Base-by-base conservation (phyloP, 129 eudicot genomes). In the Flaveria ramosissima region DNA sequence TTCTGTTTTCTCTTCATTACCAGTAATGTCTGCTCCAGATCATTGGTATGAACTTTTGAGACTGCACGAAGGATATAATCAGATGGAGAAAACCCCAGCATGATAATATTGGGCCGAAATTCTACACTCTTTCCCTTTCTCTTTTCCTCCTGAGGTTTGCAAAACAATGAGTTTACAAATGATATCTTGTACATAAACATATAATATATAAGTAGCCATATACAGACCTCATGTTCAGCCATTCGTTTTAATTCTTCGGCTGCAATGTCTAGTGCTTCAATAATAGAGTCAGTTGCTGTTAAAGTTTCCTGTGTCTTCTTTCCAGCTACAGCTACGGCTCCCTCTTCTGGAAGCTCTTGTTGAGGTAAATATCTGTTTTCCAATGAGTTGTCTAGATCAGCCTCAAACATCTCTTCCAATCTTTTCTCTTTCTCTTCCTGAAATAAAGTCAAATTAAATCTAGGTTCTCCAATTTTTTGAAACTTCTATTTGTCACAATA, bases 341-440 rank as follows among this genome's bases (percentile, higher is more conserved):
- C 99, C 73, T 95, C 96, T 71, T 91, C 97, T 16, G 97, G 97
- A 53, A 95, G 72, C 77, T 91, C 96, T 86, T 91, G 96, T 75
- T 95, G 89, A 14, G 96, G 90, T 13, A 77, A 87, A 83, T 89
- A 78, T 71, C 87, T 83, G 76, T 83, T 83, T 71, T 89, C 98
- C 73, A 88, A 82, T 23, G 91, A 51, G 73, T 87, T 83, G 39
- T 91, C 96, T 73, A 91, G 72, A 76, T 91, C 97, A 73, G 96
- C 62, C 76, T 95, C 99, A 82, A 95, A 95, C 90, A 91, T 91
- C 81, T 95, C 97, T 71, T 95, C 97, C 87, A 95, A 72, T 83
- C 99, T 89, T 68, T 89, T 92, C 74, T 95, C 99, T 88, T 91
- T 95, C 85, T 95, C 99, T 80, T 95, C 99, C 99, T 95, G 89